Percentiles rank a stretch among this genome's conserved stretches.
Evolutionary conservation across 202 grass and related monocot genomes (phyloP).

Genomic region (Schoenoplectus tabernaemontani): DNA sequence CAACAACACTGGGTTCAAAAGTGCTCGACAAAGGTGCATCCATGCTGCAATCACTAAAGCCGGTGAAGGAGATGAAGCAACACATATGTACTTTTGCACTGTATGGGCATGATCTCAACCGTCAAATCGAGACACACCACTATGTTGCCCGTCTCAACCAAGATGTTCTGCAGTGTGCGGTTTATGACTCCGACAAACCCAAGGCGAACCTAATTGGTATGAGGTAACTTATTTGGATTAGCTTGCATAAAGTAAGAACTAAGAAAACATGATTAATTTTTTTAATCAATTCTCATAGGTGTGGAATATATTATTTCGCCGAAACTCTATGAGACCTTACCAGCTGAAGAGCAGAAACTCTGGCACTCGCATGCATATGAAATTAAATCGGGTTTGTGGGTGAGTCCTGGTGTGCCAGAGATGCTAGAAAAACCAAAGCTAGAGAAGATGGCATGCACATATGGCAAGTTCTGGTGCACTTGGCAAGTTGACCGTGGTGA

Average conservation of each 20-base stretch:
- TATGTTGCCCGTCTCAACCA: conserved; percentile 58
- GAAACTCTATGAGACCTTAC: no score
- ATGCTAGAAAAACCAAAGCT: conserved; percentile 50
- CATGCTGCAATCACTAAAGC: conserved; percentile 49
- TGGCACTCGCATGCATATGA: conserved; percentile 69
- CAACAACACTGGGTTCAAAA: conserved; percentile 22
- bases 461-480: conserved; percentile 94
- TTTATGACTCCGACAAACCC: conserved; percentile 56
- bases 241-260: background rate
- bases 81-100: conserved; percentile 75
- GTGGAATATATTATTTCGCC: no score
- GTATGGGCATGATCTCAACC: conserved; percentile 59
- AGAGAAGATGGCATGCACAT: conserved; percentile 35
- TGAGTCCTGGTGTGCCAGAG: conserved; percentile 35
- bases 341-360: conserved; percentile 53
- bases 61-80: conserved; percentile 66
- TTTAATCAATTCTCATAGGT: background rate
- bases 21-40: conserved; percentile 62
- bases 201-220: conserved; percentile 48
- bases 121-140: conserved; percentile 80
- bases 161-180: conserved; percentile 75
- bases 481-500: conserved; percentile 83
- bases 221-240: background rate
- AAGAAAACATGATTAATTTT: background rate
- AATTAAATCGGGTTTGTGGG: conserved; percentile 57